A percentile compares a stretch with the other conserved stretches of the same genome.
These are phyloP conservation scores for Colletotrichum sansevieriae DNA, from an alignment of 2,329 filamentous ascomycete species.

Conservation along the genomic window DNA sequence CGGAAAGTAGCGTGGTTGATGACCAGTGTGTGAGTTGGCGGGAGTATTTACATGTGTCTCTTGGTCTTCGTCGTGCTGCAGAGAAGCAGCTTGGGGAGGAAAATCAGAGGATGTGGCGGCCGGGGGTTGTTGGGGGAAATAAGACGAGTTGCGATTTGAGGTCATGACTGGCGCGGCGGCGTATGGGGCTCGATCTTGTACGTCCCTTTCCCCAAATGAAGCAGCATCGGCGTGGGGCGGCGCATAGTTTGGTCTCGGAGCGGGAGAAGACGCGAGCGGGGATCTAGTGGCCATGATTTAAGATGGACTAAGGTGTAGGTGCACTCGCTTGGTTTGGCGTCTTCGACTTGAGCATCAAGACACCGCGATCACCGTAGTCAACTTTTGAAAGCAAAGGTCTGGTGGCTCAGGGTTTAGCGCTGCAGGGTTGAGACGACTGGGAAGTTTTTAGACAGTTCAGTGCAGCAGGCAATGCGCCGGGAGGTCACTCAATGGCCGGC, in stretches of 20 bases:
- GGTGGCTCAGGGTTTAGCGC: conserved; percentile 9
- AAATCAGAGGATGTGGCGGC: conserved; percentile 5
- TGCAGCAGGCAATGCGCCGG: conserved; percentile 1
- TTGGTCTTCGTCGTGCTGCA: conserved; percentile 31
- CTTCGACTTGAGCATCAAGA: conserved; percentile 16
- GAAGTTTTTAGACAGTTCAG: conserved; percentile 21
- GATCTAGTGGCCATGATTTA: conserved; percentile 32
- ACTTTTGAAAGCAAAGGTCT: background rate
- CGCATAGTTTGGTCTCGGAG: conserved; percentile 18
- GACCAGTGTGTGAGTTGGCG: conserved; percentile 40
- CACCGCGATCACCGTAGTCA: background rate
- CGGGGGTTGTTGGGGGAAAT: conserved; percentile 35
- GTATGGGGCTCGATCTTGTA: conserved; percentile 10
- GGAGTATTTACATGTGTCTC: conserved; percentile 43
- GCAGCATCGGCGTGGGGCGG: conserved; percentile 24
- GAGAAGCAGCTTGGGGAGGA: background rate
- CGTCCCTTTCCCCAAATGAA: conserved; percentile 19
- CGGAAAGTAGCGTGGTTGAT: conserved; percentile 6
- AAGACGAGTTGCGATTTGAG: conserved; percentile 36
- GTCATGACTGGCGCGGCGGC: conserved; percentile 20
- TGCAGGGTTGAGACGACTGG: conserved; percentile 3
- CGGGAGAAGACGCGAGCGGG: conserved; percentile 31
- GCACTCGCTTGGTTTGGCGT: background rate
- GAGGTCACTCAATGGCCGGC: conserved; percentile 8
- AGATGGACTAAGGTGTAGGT: background rate